Conservation (phyloP, 257 asterid species). For the Primulina eburnea region DNA sequence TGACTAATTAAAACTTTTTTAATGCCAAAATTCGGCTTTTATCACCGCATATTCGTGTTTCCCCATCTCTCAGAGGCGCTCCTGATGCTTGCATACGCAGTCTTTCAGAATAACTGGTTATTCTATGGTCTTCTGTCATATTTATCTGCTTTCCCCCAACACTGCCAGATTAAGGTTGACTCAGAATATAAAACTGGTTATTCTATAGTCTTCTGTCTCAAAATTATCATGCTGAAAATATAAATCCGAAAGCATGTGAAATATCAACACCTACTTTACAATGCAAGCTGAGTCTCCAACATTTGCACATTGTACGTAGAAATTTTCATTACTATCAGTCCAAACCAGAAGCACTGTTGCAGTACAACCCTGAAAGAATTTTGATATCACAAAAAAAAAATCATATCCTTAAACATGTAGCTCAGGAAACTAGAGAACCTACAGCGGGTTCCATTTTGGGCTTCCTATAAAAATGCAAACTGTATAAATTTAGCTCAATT, state of each 20-base stretch:
- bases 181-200: background rate
- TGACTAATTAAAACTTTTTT: constrained; percentile 13
- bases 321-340: constrained; percentile 59
- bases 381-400: constrained; percentile 24
- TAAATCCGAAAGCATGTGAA: constrained; percentile 11
- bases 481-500: background rate
- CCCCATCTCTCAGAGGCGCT: constrained; percentile 85
- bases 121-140: constrained; percentile 95
- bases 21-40: constrained; percentile 14
- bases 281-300: constrained; percentile 98
- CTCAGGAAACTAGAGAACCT: constrained; percentile 7
- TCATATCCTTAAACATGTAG: constrained; percentile 22
- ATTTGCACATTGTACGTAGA: constrained; percentile 88
- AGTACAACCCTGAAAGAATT: constrained; percentile 86
- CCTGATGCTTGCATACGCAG: constrained; percentile 77
- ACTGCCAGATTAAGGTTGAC: constrained; percentile 44
- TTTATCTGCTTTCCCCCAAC: constrained; percentile 77
- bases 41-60: constrained; percentile 87
- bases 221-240: too few relatives aligned
- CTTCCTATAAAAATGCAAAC: constrained; percentile 2
- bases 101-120: constrained; percentile 74
- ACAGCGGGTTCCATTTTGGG: constrained; percentile 5
- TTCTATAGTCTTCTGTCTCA: too few relatives aligned
- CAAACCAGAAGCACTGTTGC: constrained; percentile 94
- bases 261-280: constrained; percentile 57